Evolutionary conservation across 768 basidiomycete species (phyloP).

Genomic region (Dictyophora rubrovolvata): DNA sequence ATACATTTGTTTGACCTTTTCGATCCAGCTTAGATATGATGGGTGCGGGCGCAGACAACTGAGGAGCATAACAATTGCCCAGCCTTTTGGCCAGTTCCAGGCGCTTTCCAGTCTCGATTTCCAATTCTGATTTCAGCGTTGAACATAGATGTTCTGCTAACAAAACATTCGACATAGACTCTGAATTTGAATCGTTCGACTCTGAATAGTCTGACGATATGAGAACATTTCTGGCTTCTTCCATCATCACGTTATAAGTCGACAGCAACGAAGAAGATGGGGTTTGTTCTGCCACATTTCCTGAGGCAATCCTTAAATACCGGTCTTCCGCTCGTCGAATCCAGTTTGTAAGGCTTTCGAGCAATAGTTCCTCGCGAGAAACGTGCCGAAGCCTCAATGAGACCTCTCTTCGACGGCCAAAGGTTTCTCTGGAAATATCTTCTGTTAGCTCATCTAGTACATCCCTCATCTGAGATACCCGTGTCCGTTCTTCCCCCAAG

Average conservation of each 20-base stretch:
- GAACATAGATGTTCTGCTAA: conserved; percentile 40
- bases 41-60: conserved; percentile 12
- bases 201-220: background rate
- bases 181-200: conserved; percentile 15
- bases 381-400: conserved; percentile 51
- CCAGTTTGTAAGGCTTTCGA: conserved; percentile 48
- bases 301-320: background rate
- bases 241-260: background rate
- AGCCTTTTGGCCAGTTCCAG: conserved; percentile 32
- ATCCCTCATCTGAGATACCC: conserved; percentile 39
- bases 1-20: background rate
- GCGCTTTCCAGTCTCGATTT: conserved; percentile 42
- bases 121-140: conserved; percentile 46
- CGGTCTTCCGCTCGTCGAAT: conserved; percentile 38
- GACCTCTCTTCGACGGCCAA: conserved; percentile 64
- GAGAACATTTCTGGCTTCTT: background rate
- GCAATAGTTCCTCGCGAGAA: conserved; percentile 51
- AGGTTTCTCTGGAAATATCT: conserved; percentile 60
- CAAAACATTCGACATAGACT: conserved; percentile 42
- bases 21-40: background rate
- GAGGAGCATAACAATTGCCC: background rate
- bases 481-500: conserved; percentile 33
- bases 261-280: background rate
- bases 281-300: background rate
- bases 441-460: conserved; percentile 62